Percentiles rank a stretch among this genome's conserved stretches.
Evolutionary conservation across 78 protist species (phyloP).

Genomic region (Dictyostelium intermedium): DNA sequence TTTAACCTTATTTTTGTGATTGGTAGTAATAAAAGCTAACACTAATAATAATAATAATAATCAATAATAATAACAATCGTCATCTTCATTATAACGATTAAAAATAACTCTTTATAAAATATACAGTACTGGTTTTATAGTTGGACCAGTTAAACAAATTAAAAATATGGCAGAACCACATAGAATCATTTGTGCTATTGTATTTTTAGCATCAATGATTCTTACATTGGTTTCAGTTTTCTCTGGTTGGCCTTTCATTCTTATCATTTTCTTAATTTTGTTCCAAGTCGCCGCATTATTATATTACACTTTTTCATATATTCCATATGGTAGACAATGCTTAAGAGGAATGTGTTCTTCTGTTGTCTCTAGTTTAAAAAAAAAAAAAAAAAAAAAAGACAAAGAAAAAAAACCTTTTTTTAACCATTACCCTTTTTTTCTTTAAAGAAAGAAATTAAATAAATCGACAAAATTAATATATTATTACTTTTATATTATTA

Average conservation of each 20-base stretch:
- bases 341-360: constrained; percentile 38
- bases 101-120: no score
- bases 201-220: constrained; percentile 43
- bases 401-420: not conserved
- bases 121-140: constrained; percentile 55
- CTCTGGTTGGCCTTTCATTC: constrained; percentile 33
- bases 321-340: constrained; percentile 78
- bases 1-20: no score
- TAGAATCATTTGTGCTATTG: constrained; percentile 64
- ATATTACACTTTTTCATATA: constrained; percentile 51
- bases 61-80: no score
- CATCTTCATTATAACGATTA: no score
- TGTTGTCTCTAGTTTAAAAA: constrained; percentile 32
- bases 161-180: constrained; percentile 68
- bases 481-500: not conserved
- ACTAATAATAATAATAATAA: no score
- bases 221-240: constrained; percentile 60
- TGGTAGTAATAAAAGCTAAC: no score
- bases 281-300: constrained; percentile 61
- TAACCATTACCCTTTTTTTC: no score
- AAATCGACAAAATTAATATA: not conserved
- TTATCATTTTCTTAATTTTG: constrained; percentile 32
- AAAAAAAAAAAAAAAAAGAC: not conserved
- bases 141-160: constrained; percentile 66
- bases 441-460: not conserved